Evolutionary conservation across 2,329 filamentous ascomycete genomes (phyloP).

Genomic region (Aspergillus japonicus): DNA sequence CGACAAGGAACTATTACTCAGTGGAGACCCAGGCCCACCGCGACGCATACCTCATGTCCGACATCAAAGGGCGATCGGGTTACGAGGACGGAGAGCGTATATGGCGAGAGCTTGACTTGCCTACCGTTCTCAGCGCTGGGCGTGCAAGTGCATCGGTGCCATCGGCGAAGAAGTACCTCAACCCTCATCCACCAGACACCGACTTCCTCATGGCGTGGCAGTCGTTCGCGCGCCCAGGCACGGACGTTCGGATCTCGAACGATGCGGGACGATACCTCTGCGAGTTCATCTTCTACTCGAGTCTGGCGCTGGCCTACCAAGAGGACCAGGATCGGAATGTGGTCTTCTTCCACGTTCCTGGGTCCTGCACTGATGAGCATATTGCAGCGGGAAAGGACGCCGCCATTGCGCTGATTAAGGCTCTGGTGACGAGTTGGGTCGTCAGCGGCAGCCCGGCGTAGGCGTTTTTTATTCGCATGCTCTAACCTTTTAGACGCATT

Average conservation of each 20-base stretch:
- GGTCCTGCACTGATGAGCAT: conserved; percentile 52
- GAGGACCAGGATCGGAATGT: conserved; percentile 46
- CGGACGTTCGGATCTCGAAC: conserved; percentile 58
- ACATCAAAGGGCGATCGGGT: conserved; percentile 61
- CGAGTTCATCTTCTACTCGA: conserved; percentile 75
- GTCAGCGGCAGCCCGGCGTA: conserved; percentile 17
- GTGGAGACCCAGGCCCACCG: conserved; percentile 70
- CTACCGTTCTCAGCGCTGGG: conserved; percentile 56
- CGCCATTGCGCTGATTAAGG: conserved; percentile 45
- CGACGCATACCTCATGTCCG: conserved; percentile 67
- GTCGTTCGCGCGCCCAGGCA: conserved; percentile 27
- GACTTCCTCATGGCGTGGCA: conserved; percentile 38
- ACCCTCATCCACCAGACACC: conserved; percentile 33
- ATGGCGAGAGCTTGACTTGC: conserved; percentile 51
- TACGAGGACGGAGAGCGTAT: conserved; percentile 50
- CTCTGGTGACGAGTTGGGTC: conserved; percentile 43
- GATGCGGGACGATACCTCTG: conserved; percentile 73
- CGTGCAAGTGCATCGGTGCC: conserved; percentile 12
- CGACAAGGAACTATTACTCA: conserved; percentile 63
- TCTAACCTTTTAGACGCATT: not conserved
- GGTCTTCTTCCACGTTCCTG: conserved; percentile 72
- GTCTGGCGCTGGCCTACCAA: conserved; percentile 50
- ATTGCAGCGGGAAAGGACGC: conserved; percentile 41
- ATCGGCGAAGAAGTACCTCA: conserved; percentile 10
- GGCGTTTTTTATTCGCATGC: not conserved